Base-by-base conservation (phyloP, 177 flowering plant species). In the Telopea speciosissima region DNA sequence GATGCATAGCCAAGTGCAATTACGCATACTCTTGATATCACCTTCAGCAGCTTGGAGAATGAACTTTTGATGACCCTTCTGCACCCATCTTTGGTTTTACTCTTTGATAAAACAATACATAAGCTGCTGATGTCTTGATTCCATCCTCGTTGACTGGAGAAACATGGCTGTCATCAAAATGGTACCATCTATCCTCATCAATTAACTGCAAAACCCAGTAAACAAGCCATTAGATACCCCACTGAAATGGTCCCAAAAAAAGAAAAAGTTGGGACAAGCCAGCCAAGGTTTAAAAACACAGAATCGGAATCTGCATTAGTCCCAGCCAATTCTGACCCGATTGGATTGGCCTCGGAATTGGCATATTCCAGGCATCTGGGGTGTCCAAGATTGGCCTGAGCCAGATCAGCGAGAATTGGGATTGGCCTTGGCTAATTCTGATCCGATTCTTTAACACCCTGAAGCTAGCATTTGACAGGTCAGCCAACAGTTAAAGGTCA, bases 151-250 rank as follows among this genome's bases (percentile, higher is more conserved):
- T 64, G 4, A 60, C 69, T 31, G 76, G 36, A 69, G 72, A 63
- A 49, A 74, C 76, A 65, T 63, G 72, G 36, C 72, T 56, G 68
- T 74, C 76, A 33, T 74, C 72, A 64, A 74, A 74, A 63, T 64
- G 66, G 28, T 68, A 74, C 72, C 72, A 74, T 42, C 64, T 69
- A 42, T 69, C 40, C 60, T 69, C 72, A 63, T 74, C 68, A 31
- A 63, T 22, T 40, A 74, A 33, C 76, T 74, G 70, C 75, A 68
- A 12, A 7, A 22, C 22, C 44, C 12, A 11, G n/a, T 44, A 33
- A 60, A n/a, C 26, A 62, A 23, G 56, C 17, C 11, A 22, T 56
- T 62, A 58, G 61, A 58, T 3, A 58, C 54, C 54, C 13, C 49
- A 44, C 3, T 16, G 61, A 21, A n/a, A 28, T 28, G 31, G 4